These are phyloP conservation scores for Cinchona pubescens DNA, from an alignment of 257 asterid genomes.

Conservation along the genomic window DNA sequence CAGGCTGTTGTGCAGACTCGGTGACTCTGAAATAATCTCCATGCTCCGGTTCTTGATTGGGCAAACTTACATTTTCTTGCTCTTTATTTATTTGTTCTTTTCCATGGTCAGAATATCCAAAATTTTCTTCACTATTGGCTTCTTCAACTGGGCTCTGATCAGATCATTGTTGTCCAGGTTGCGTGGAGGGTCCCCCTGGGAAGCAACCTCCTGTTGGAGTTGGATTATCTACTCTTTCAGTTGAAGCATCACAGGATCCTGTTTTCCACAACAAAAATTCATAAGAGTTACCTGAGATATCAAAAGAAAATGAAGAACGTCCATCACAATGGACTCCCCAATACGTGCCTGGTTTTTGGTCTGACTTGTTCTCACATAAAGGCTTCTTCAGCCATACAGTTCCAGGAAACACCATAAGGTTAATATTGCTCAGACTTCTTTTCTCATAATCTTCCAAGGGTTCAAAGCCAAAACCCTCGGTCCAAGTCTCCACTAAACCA, in stretches of 20 bases:
- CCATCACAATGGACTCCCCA: constrained; percentile 6
- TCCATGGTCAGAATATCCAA: background rate
- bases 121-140: background rate
- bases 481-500: constrained; percentile 84
- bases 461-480: constrained; percentile 76
- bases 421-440: constrained; percentile 53
- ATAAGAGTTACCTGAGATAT: background rate
- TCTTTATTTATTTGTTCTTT: background rate
- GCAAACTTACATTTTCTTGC: background rate
- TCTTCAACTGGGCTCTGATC: constrained; percentile 6
- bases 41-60: background rate
- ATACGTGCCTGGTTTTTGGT: constrained; percentile 37
- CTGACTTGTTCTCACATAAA: constrained; percentile 29
- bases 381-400: constrained; percentile 77
- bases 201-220: constrained; percentile 15
- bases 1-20: background rate
- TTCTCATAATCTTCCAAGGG: constrained; percentile 69
- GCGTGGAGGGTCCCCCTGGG: constrained; percentile 17
- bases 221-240: constrained; percentile 15
- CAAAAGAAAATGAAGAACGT: background rate
- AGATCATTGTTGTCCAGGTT: constrained; percentile 17
- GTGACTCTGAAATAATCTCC: background rate
- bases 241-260: constrained; percentile 18
- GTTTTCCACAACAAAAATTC: background rate
- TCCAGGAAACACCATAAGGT: constrained; percentile 93